Conservation (phyloP, 805 yeast species). For the Lipomyces lipofer region DNA sequence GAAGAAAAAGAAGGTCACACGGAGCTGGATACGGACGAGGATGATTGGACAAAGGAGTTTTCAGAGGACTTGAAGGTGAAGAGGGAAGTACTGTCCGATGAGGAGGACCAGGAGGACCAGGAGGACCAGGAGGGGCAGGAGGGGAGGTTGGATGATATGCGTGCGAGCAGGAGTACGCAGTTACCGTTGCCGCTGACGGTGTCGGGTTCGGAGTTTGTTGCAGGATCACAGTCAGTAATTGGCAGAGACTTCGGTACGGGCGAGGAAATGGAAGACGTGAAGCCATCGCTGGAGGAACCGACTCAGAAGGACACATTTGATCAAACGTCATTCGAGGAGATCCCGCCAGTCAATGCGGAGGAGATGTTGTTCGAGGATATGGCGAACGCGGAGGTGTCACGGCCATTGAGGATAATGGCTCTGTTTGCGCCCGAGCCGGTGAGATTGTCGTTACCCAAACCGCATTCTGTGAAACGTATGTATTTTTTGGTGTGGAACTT, state of each 20-base stretch:
- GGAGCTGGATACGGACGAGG: slow-evolving; percentile 42
- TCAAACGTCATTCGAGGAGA: slow-evolving; percentile 5
- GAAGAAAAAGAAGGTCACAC: slow-evolving; percentile 28
- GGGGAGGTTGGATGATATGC: background rate
- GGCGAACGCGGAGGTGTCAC: slow-evolving; percentile 12
- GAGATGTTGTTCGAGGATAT: slow-evolving; percentile 17
- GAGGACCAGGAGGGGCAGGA: no score
- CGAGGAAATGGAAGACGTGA: slow-evolving; percentile 25
- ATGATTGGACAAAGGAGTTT: slow-evolving; percentile 41
- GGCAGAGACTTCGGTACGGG: no score
- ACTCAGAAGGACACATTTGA: background rate
- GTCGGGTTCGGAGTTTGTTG: no score
- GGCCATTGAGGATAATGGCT: slow-evolving; percentile 19
- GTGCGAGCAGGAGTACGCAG: background rate
- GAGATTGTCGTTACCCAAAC: slow-evolving; percentile 54
- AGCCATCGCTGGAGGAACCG: slow-evolving; percentile 2
- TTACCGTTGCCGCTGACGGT: background rate
- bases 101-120: slow-evolving; percentile 2
- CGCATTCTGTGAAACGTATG: slow-evolving; percentile 38
- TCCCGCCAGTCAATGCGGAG: slow-evolving; percentile 1
- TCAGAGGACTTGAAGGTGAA: slow-evolving; percentile 10
- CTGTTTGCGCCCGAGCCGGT: slow-evolving; percentile 65
- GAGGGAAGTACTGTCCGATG: slow-evolving; percentile 4
- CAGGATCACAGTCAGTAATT: no score
- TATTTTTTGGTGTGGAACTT: no score